phyloP scores from a whole-genome alignment of 768 basidiomycete genomes.

The Lactarius tabidus region DNA sequence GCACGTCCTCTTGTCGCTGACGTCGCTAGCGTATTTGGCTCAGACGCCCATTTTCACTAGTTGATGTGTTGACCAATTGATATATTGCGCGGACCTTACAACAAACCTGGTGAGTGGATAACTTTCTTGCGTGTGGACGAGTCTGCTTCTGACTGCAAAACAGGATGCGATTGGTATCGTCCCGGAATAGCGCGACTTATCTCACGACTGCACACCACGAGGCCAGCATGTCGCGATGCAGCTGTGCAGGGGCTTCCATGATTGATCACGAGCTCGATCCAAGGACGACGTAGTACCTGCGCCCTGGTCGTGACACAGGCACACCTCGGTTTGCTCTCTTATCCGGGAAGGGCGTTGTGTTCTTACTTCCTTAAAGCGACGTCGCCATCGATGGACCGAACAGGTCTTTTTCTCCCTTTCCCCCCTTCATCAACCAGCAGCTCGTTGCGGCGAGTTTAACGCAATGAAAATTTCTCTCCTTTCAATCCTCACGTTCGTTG shows the following conservation, averaged over 20 bases:
- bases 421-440: neutral
- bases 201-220: too few species aligned
- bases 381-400: neutral
- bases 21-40: neutral
- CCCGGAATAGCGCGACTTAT: neutral
- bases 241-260: neutral
- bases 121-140: neutral
- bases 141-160: neutral
- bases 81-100: neutral
- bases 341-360: neutral
- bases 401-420: neutral
- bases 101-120: neutral
- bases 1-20: neutral
- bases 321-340: neutral
- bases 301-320: neutral
- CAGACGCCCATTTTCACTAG: neutral
- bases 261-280: neutral
- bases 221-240: too few species aligned
- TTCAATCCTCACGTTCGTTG: neutral
- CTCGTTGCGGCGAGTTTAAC: neutral
- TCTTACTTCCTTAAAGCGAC: neutral
- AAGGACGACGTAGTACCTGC: neutral
- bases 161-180: neutral
- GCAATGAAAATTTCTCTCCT: constrained; percentile 1
- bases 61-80: neutral